These are phyloP conservation scores for Litsea cubeba DNA, from an alignment of 164 flowering plant genomes.

Conservation along the genomic window DNA sequence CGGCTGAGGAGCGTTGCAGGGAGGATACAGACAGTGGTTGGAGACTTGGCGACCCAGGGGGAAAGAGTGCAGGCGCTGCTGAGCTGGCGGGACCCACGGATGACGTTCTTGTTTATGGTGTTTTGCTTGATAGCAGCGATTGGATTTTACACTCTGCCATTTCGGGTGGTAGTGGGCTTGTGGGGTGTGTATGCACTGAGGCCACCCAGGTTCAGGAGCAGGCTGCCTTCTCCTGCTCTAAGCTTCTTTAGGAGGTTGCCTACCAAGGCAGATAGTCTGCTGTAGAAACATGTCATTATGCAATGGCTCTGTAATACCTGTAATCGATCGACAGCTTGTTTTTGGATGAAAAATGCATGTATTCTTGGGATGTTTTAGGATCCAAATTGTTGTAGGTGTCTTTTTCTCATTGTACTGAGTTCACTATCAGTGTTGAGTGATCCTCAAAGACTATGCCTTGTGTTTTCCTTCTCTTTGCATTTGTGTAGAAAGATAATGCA, in stretches of 20 bases:
- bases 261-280: slow-evolving; percentile 21
- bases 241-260: slow-evolving; percentile 30
- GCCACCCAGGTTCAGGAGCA: slow-evolving; percentile 28
- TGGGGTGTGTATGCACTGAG: slow-evolving; percentile 17
- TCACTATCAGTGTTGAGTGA: not conserved
- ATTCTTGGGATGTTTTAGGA: not conserved
- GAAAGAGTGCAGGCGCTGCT: slow-evolving; percentile 24
- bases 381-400: not conserved
- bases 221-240: slow-evolving; percentile 24
- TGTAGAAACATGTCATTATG: slow-evolving; percentile 7
- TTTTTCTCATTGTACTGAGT: not conserved
- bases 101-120: slow-evolving; percentile 19
- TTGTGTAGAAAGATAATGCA: no score
- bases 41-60: slow-evolving; percentile 28
- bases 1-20: slow-evolving; percentile 28
- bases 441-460: no score
- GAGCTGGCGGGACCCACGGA: slow-evolving; percentile 33
- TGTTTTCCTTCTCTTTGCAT: no score
- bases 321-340: not conserved
- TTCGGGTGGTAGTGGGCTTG: slow-evolving; percentile 14
- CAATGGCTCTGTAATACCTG: not conserved
- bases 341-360: not conserved
- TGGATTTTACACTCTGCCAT: slow-evolving; percentile 22
- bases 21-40: slow-evolving; percentile 27
- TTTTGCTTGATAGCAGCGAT: slow-evolving; percentile 20